Evolutionary conservation across 2,329 filamentous ascomycete species (phyloP).

Genomic region (Zasmidium angulare): DNA sequence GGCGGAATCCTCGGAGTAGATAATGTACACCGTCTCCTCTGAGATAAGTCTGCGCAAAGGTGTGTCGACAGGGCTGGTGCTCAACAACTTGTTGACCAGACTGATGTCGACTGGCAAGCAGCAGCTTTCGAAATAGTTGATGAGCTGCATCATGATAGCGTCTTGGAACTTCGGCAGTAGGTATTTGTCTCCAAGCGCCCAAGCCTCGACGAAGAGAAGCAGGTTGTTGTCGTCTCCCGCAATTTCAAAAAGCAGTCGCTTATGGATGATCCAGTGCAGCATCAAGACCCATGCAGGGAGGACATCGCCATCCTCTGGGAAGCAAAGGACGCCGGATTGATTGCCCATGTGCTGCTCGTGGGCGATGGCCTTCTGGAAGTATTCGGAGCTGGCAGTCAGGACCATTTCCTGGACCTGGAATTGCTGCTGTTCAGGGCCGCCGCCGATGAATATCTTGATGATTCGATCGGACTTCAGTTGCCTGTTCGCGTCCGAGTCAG

Average conservation of each 20-base stretch:
- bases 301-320: not conserved
- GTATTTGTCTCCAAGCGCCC: not conserved
- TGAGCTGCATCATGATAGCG: not conserved
- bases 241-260: not conserved
- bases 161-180: not conserved
- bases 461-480: not conserved
- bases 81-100: not conserved
- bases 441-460: constrained; percentile 1
- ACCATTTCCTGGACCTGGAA: not conserved
- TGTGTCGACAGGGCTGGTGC: not conserved
- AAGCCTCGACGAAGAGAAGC: not conserved
- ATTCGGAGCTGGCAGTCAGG: not conserved
- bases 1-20: not conserved
- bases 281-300: constrained; percentile 1
- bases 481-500: not conserved
- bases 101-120: not conserved
- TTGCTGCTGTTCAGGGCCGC: not conserved
- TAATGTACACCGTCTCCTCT: not conserved
- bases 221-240: not conserved
- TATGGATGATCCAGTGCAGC: constrained; percentile 8
- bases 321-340: too few relatives aligned
- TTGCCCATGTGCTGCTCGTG: not conserved
- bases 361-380: constrained; percentile 3
- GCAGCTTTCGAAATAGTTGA: not conserved
- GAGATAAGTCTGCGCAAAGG: not conserved